Base-by-base conservation (phyloP, 768 basidiomycete genomes). In the Glaciozyma antarctica region DNA sequence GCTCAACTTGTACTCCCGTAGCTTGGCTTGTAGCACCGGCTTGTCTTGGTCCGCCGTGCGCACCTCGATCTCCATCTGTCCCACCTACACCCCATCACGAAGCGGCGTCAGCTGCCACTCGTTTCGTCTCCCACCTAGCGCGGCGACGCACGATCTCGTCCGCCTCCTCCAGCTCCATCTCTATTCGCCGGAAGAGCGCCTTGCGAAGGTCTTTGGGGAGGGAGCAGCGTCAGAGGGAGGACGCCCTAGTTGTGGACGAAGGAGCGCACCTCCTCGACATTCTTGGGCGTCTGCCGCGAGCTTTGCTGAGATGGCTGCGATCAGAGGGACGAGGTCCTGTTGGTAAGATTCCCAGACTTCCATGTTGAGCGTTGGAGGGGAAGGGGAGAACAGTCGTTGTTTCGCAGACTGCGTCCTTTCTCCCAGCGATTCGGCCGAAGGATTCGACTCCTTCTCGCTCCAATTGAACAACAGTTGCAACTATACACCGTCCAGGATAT, bases 21-120 rank as follows among this genome's bases (percentile, higher is more conserved):
- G 82, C 65, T 90, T 85, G 24, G 81, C 76, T 67, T 87, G 85
- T 75, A 92, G 93, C 66, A 85, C 83, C 0, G 85, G 78, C 58
- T 87, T 84, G 72, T 92, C 81, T 26, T 88, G 26, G 74, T 88
- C 86, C 0, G 92, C 91, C 16, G 90, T 88, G 73, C 92, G 91
- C 10, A 94, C 86, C 79, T 99, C 95, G 64, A 99, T 87, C 79
- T 97, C 94, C 94, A 99, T 95, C 83, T 99, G 95, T 55, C 91
- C 91, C 70, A 97, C 83, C 94, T 98, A 71, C 5, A 19, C 26
- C 51, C 54, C 28, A 26, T 1, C 26, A 26, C 54, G 10, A 52
- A 9, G 41, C 41, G 44, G 24, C 44, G 44, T 58, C 58, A 58
- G 49, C 58, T 38, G n/a, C 52, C 19, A 13, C 43, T 58, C 38